Evolutionary conservation across 768 basidiomycete species (phyloP), one percentile per base, ranked within the genome.

Genomic region (Clathrus columnatus): DNA sequence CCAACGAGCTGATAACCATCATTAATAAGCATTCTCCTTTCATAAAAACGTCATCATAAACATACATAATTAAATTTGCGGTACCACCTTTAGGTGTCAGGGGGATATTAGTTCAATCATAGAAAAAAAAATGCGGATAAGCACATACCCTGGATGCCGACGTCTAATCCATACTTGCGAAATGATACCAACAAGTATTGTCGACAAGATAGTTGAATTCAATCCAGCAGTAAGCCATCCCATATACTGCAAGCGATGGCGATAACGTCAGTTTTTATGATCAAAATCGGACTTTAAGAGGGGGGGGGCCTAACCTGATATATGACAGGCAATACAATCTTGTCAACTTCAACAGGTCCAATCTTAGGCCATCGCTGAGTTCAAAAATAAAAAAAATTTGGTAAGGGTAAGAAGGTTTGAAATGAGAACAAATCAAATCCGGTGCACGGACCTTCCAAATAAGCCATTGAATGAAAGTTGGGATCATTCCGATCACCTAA

Each of bases 131-230:
- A n/a, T n/a, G n/a, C n/a, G n/a, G n/a, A n/a, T n/a, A n/a, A n/a
- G n/a, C n/a, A 47, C 45, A 24, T 46, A 55, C 54, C 75, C 74
- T 1, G 85, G 81, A 55, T 81, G 70, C 57, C 77, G 75, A 36
- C 67, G 73, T 29, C 83, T 70, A 20, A 84, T 61, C 78, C 79
- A 85, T 23, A 68, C 57, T 54, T 85, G 84, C 1, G 84, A 84
- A 32, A 76, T 58, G 56, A 85, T 61, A 28, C 75, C 83, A 14
- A 83, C 65, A 51, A 78, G 65, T 50, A 81, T 73, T 54, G 70
- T 70, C 4, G 76, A 75, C 1, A 71, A 70, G 49, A 75, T 59
- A 1, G 72, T 69, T 0, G 82, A 83, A 63, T 74, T 84, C 57
- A 81, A 74, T 17, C 83, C 83, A n/a, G 66, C 70, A 10, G 71